Evolutionary conservation across 192 early-diverging fungal species (phyloP), one percentile per base, ranked within the genome.

Genomic region (Backusella macrospora): DNA sequence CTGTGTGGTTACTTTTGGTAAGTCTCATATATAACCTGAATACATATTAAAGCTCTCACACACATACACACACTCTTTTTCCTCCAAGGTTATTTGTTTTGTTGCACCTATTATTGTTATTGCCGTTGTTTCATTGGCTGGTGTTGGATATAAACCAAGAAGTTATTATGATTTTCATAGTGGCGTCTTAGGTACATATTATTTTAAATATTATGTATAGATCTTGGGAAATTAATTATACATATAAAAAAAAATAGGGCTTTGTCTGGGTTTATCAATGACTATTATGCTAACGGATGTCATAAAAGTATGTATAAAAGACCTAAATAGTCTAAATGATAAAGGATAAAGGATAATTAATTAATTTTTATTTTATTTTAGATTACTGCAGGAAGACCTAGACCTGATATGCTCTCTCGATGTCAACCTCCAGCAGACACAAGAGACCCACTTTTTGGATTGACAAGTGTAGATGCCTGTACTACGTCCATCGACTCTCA

Each of bases 391-490:
- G 87, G 87, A 63, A 64, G 84, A 49, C 85, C 87, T 29, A 62
- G 87, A 29, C 87, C 87, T 15, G 87, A 88, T 55, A 80, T 88
- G 65, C 47, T 88, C 2, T 82, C 81, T 69, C 74, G 87, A 46
- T 88, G 87, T 69, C 76, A 85, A 29, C 76, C 71, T 21, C 62
- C 65, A 5, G 43, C 52, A 34, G 82, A 79, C 21, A 43, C 76
- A 9, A 52, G 46, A 9, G 88, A 91, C 78, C 89, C 90, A 1
- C 48, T 65, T 13, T 83, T 85, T 63, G 88, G 90, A 15, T 78
- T 94, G 38, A 82, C 86, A 21, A 88, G 83, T 44, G 83, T 83
- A 4, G 74, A 75, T 0, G 82, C 92, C 21, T 94, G 92, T 68
- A 85, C 85, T 3, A 84, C 80, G 49, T 81, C 84, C 0, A 78